phyloP scores from a whole-genome alignment of 2,329 filamentous ascomycete genomes.

The Akanthomyces muscarius region DNA sequence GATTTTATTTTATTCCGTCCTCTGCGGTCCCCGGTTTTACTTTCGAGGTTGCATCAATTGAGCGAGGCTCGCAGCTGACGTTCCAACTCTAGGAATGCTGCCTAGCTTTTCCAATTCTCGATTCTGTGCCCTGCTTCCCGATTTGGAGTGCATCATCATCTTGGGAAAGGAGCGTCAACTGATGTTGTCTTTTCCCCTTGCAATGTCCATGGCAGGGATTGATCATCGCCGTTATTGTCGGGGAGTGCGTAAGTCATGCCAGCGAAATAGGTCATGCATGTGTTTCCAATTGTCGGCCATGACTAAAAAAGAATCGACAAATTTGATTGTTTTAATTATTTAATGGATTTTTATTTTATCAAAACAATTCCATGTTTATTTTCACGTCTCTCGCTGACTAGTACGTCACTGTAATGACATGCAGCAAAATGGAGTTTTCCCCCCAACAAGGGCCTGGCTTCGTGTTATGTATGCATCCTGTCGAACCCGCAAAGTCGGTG shows the following conservation, averaged over 20 bases:
- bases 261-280: not conserved
- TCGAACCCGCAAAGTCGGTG: not conserved
- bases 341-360: not conserved
- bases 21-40: not conserved
- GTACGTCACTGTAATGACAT: not conserved
- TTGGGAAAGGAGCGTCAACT: not conserved
- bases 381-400: not conserved
- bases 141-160: not conserved
- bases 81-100: not conserved
- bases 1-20: not conserved
- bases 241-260: not conserved
- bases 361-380: not conserved
- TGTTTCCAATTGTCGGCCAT: not conserved
- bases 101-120: not conserved
- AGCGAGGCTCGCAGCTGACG: not conserved
- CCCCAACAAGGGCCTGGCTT: no score
- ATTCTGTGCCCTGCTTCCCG: not conserved
- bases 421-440: not conserved
- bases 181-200: not conserved
- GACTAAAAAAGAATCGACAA: not conserved
- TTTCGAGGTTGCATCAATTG: not conserved
- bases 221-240: no score
- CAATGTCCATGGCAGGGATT: no score
- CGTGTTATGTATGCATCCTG: not conserved
- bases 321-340: not conserved